Evolutionary conservation across 192 early-diverging fungal species (phyloP), one percentile per base, ranked within the genome.

Genomic region (Entomortierella lignicola): DNA sequence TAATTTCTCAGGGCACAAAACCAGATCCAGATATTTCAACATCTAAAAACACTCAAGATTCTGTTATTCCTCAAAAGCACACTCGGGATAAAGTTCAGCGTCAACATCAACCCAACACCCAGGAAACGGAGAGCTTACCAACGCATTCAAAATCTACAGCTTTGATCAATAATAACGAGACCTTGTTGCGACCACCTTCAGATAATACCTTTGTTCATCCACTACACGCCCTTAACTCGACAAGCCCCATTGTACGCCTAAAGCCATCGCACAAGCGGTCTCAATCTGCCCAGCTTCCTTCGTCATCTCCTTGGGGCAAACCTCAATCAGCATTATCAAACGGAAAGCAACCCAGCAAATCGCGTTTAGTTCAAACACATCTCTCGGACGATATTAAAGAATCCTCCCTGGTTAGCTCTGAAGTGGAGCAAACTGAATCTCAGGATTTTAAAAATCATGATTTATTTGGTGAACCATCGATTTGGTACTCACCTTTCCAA

Each of bases 401-500:
- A 43, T 2, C 20, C 21, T 69, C 17, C 8, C 21, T 42, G 26
- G 25, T 34, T 29, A 23, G 2, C 1, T n/a, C 27, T 2, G 34
- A 21, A 18, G 5, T 53, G 11, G 10, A 27, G 11, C 30, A 55
- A 15, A 31, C 39, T 4, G 30, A 55, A 15, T 29, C 20, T 17
- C 37, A 5, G n/a, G 54, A 32, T 25, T 29, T 47, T 20, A 62
- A 55, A 32, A 44, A 23, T 4, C 54, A 77, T 23, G 60, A 62
- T 42, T 21, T 69, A 1, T 69, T 68, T 59, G 66, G 73, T 21
- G 41, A 62, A 17, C 66, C 73, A 1, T 69, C 66, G 2, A 69
- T 68, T 37, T 77, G 73, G 73, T 77, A 77, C 41, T 77, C 73
- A 17, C 73, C 73, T 5, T 77, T 77, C 51, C 73, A 77, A 34